These are phyloP conservation scores for Closterium sp. DNA, from an alignment of 139 green algal genomes.

Conservation along the genomic window DNA sequence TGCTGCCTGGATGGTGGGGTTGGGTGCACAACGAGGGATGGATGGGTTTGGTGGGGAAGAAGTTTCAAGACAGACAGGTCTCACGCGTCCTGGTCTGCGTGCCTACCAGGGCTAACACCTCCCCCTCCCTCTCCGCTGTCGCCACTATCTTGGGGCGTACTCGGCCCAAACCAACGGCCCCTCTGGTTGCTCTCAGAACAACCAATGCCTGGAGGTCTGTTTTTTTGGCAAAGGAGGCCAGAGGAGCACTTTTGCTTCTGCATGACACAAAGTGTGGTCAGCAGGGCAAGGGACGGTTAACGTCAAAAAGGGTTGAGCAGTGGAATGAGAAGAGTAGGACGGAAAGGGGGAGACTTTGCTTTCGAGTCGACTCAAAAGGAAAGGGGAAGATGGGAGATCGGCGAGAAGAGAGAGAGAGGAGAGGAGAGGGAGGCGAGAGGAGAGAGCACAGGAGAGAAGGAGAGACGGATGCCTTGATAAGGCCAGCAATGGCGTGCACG, in stretches of 20 bases:
- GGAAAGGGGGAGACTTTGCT: neutral
- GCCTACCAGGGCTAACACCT: neutral
- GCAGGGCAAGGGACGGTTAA: too few relatives aligned
- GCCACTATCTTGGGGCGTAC: slow-evolving; percentile 8
- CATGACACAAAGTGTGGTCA: too few relatives aligned
- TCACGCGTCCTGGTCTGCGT: too few relatives aligned
- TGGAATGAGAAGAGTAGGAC: too few relatives aligned
- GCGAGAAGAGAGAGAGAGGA: neutral
- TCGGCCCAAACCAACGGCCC: slow-evolving; percentile 4
- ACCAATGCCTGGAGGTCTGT: too few relatives aligned
- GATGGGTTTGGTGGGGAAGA: too few relatives aligned
- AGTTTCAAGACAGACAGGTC: too few relatives aligned
- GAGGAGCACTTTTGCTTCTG: too few relatives aligned
- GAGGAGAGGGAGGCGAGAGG: neutral
- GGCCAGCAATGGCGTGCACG: slow-evolving; percentile 26
- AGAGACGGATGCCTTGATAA: slow-evolving; percentile 27
- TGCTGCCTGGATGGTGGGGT: too few relatives aligned
- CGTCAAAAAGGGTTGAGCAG: neutral
- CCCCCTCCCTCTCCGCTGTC: neutral
- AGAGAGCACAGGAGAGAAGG: neutral
- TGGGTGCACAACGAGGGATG: too few relatives aligned
- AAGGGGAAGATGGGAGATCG: neutral
- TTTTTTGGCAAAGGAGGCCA: too few relatives aligned
- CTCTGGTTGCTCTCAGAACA: slow-evolving; percentile 13
- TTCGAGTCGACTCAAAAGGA: too few relatives aligned